phyloP scores from a whole-genome alignment of 208 protist genomes.

The Trypanosoma melophagium region DNA sequence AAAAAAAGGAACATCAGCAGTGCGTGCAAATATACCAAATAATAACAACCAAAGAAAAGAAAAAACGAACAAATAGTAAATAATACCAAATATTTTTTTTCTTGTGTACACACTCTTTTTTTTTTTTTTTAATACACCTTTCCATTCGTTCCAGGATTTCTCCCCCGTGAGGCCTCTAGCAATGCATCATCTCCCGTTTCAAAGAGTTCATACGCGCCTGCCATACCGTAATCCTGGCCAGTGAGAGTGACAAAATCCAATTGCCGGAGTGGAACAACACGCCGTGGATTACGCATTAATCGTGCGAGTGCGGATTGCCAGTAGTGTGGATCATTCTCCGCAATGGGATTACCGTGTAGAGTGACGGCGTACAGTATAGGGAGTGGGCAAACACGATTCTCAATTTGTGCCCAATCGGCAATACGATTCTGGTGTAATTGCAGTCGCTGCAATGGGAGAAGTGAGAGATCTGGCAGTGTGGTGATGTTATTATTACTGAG shows the following conservation, averaged over 20 bases:
- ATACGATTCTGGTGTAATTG: slow-evolving; percentile 80
- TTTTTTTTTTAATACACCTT: not conserved
- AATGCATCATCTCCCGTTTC: slow-evolving; percentile 44
- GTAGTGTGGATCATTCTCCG: slow-evolving; percentile 59
- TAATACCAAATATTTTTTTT: too few relatives aligned
- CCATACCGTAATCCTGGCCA: slow-evolving; percentile 73
- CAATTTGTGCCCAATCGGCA: slow-evolving; percentile 66
- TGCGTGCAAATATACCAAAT: not conserved
- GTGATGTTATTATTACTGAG: slow-evolving; percentile 73
- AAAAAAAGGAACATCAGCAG: not conserved
- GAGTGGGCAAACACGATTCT: slow-evolving; percentile 58
- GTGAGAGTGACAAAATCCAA: slow-evolving; percentile 84
- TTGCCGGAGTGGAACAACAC: slow-evolving; percentile 54
- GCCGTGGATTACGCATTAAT: slow-evolving; percentile 50
- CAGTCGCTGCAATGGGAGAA: slow-evolving; percentile 72
- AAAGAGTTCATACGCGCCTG: slow-evolving; percentile 67
- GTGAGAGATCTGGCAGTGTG: slow-evolving; percentile 54
- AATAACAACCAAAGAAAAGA: too few relatives aligned
- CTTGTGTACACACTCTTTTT: not conserved
- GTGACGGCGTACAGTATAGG: slow-evolving; percentile 60
- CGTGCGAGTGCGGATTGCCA: slow-evolving; percentile 52
- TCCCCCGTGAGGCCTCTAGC: slow-evolving; percentile 36
- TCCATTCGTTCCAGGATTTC: slow-evolving; percentile 19
- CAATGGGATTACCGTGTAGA: slow-evolving; percentile 84
- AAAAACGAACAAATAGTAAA: too few relatives aligned